Evolutionary conservation across 179 eudicot species (phyloP).

Genomic region (Spinacia oleracea): DNA sequence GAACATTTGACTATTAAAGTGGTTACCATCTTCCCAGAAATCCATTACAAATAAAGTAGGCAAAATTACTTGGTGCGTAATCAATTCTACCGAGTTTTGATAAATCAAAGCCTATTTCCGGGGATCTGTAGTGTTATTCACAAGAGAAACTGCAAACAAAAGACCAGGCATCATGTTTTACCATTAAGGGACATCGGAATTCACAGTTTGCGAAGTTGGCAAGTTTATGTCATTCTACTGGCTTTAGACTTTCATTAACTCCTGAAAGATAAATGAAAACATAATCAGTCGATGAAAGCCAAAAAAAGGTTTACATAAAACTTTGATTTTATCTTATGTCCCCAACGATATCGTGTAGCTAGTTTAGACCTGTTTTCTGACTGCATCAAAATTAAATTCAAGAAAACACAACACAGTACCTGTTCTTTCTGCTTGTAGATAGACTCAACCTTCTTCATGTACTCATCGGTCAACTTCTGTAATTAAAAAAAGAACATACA

Average conservation of each 20-base stretch:
- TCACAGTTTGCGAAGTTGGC: constrained; percentile 1
- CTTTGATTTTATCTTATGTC: neutral
- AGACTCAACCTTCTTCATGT: constrained; percentile 81
- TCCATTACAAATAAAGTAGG: neutral
- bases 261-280: constrained; percentile 45
- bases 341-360: neutral
- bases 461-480: constrained; percentile 89
- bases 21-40: neutral
- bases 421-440: constrained; percentile 90
- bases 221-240: constrained; percentile 15
- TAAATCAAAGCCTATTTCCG: neutral
- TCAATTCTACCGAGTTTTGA: neutral
- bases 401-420: constrained; percentile 38
- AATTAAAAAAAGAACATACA: constrained; percentile 6
- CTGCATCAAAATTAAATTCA: neutral
- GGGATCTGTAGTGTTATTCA: constrained; percentile 17
- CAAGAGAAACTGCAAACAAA: constrained; percentile 21
- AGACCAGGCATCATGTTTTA: neutral
- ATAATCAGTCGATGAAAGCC: neutral
- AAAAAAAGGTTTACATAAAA: neutral
- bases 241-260: constrained; percentile 66
- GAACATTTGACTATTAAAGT: neutral
- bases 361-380: constrained; percentile 1
- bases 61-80: neutral
- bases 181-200: neutral